Conservation (phyloP, 257 asterid genomes). For the Solanum clarkiae region DNA sequence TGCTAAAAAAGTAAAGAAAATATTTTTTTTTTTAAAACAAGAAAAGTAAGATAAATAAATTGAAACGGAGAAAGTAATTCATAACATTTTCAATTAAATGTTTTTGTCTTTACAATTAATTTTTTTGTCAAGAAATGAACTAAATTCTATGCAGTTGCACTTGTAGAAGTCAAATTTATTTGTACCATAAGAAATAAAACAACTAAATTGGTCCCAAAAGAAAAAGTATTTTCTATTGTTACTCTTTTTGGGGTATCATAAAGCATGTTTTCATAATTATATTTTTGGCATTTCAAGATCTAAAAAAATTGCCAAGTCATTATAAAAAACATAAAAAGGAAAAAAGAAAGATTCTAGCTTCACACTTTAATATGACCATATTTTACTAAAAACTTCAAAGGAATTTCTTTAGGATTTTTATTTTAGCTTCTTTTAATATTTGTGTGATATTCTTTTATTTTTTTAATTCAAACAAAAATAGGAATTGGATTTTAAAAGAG, state of each 20-base stretch:
- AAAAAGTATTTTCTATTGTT: background rate
- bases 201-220: background rate
- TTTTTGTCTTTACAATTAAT: background rate
- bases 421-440: background rate
- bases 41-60: fast-evolving
- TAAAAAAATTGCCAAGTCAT: background rate
- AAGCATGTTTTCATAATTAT: background rate
- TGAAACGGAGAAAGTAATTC: background rate
- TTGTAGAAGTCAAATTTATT: background rate
- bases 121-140: background rate
- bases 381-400: background rate
- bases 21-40: too few species aligned
- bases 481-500: background rate
- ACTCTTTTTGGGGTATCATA: background rate
- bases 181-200: background rate
- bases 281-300: background rate
- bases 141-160: background rate
- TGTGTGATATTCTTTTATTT: background rate
- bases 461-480: background rate
- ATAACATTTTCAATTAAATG: background rate
- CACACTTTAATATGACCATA: background rate
- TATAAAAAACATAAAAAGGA: background rate
- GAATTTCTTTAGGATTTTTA: background rate
- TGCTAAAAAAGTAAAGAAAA: fast-evolving
- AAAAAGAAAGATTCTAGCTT: background rate